Conservation (phyloP, 805 yeast species). For the Monosporozyma aquatica region DNA sequence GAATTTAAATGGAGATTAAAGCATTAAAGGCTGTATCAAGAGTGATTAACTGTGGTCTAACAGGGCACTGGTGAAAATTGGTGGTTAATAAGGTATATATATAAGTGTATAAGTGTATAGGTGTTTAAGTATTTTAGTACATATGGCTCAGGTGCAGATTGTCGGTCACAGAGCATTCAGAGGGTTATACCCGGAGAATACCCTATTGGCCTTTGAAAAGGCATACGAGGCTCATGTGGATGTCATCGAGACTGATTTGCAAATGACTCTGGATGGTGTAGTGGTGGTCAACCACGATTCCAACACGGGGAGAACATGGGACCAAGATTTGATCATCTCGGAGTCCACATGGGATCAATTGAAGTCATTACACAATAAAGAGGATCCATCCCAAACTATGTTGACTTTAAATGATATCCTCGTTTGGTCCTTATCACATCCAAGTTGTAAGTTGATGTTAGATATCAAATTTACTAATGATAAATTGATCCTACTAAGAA, state of each 20-base stretch:
- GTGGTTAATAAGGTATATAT: too few species aligned
- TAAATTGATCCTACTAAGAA: conserved; percentile 35
- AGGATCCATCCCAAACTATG: conserved; percentile 32
- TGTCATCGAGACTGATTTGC: conserved; percentile 48
- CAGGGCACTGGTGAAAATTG: too few species aligned
- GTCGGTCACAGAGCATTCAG: conserved; percentile 31
- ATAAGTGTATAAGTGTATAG: too few species aligned
- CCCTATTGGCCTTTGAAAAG: conserved; percentile 37
- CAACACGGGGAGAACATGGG: conserved; percentile 41
- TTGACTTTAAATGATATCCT: conserved; percentile 36
- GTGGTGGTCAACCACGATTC: conserved; percentile 49
- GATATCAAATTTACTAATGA: conserved; percentile 44
- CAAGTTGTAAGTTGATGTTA: conserved; percentile 35
- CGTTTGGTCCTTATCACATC: conserved; percentile 32
- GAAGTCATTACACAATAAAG: conserved; percentile 28
- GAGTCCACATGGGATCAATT: conserved; percentile 32
- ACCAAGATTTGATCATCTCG: conserved; percentile 31
- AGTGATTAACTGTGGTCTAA: too few species aligned
- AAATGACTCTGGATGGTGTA: conserved; percentile 43
- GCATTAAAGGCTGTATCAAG: too few species aligned
- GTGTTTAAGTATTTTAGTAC: too few species aligned
- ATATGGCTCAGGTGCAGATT: conserved; percentile 7
- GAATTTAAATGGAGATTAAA: too few species aligned
- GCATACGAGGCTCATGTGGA: conserved; percentile 40
- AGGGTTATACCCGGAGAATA: conserved; percentile 38